phyloP scores from a whole-genome alignment of 495 filamentous ascomycete genomes.

The Aspergillus diversus region DNA sequence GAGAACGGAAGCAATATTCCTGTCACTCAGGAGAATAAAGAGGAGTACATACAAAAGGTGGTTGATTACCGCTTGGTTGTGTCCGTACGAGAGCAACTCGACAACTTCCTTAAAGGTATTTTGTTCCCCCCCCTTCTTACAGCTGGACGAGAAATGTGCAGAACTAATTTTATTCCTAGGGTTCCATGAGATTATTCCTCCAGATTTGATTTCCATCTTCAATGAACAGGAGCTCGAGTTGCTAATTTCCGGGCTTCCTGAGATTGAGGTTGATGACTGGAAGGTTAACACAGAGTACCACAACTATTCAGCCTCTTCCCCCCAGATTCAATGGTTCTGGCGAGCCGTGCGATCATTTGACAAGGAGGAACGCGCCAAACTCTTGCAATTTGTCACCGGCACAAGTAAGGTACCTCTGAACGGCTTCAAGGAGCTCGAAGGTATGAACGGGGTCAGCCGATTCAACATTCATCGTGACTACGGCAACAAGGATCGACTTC shows the following conservation, averaged over 20 bases:
- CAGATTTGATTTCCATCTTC: conserved; percentile 95
- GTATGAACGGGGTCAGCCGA: conserved; percentile 97
- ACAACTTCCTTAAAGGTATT: conserved; percentile 90
- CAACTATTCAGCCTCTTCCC: conserved; percentile 91
- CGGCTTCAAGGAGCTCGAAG: conserved; percentile 98
- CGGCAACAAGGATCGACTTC: conserved; percentile 94
- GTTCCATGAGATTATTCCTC: conserved; percentile 97
- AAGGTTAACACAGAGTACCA: conserved; percentile 98
- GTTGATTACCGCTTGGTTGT: conserved; percentile 92
- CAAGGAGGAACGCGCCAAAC: conserved; percentile 97
- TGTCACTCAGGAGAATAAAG: conserved; percentile 98
- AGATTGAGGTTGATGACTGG: conserved; percentile 99
- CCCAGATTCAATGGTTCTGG: conserved; percentile 99
- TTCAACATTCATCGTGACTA: conserved; percentile 99
- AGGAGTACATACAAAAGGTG: conserved; percentile 90
- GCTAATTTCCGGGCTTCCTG: conserved; percentile 93
- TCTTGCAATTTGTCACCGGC: conserved; percentile 97
- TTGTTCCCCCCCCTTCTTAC: conserved; percentile 12
- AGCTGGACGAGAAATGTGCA: background rate
- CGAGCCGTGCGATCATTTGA: conserved; percentile 96
- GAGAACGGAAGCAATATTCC: conserved; percentile 86
- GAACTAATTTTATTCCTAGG: conserved; percentile 52
- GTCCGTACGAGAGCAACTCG: conserved; percentile 91
- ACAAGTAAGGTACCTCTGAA: conserved; percentile 99
- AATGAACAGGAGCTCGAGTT: conserved; percentile 98